A percentile compares a stretch with the other conserved stretches of the same genome.
Conservation (phyloP, 306 rosid genomes). For the Herpetospermum pedunculosum region DNA sequence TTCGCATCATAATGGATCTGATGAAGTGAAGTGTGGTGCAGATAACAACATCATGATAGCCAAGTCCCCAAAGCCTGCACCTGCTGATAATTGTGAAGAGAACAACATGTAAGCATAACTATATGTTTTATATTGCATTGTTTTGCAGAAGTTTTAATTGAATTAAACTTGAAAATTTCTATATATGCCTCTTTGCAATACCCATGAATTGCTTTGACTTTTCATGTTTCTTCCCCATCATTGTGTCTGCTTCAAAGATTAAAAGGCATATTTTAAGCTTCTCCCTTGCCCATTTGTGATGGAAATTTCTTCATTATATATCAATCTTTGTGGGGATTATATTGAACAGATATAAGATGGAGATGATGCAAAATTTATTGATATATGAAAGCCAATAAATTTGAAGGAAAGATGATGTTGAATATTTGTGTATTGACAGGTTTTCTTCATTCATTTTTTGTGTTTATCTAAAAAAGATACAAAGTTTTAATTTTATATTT, state of each 20-base stretch:
- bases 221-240: neutral
- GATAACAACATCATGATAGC: constrained; percentile 25
- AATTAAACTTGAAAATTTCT: neutral
- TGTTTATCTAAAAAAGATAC: neutral
- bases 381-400: neutral
- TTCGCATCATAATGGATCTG: constrained; percentile 22
- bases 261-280: neutral
- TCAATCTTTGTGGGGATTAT: neutral
- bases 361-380: neutral
- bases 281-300: neutral
- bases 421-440: neutral
- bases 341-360: neutral
- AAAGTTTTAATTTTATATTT: neutral
- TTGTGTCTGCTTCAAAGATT: neutral
- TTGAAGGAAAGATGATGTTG: neutral
- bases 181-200: neutral
- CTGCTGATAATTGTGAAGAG: constrained; percentile 25
- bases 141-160: neutral
- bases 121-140: neutral
- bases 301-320: neutral
- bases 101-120: constrained; percentile 47
- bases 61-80: constrained; percentile 23
- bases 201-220: neutral
- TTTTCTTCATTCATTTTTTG: neutral
- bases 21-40: constrained; percentile 15